Evolutionary conservation across 2,329 filamentous ascomycete genomes (phyloP).

Genomic region (Alternaria angustiovoidea): DNA sequence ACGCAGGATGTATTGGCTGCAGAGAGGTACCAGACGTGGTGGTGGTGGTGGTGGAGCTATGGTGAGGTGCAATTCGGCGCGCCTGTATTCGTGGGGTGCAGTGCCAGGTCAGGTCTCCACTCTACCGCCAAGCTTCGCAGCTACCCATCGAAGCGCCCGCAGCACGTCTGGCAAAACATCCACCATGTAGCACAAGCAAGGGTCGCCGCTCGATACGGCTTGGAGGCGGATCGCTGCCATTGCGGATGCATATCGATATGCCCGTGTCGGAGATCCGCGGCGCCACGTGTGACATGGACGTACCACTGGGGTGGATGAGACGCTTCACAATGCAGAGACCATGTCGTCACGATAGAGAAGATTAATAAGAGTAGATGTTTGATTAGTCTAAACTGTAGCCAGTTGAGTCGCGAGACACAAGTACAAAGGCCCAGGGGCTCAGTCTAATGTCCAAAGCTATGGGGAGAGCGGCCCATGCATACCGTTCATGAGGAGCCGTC

Average conservation of each 20-base stretch:
- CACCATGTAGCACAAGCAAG: constrained; percentile 46
- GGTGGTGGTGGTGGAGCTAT: constrained; percentile 29
- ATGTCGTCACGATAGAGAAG: constrained; percentile 1
- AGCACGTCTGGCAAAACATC: constrained; percentile 28
- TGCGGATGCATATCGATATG: constrained; percentile 28
- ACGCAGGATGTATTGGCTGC: not conserved
- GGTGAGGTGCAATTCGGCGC: constrained; percentile 30
- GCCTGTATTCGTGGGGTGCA: constrained; percentile 37
- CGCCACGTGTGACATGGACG: constrained; percentile 38
- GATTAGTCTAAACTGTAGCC: constrained; percentile 49
- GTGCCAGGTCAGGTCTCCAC: constrained; percentile 33
- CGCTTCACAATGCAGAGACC: constrained; percentile 12
- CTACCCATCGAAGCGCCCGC: constrained; percentile 32
- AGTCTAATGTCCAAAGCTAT: constrained; percentile 39
- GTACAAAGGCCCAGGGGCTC: constrained; percentile 43
- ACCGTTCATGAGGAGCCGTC: constrained; percentile 43
- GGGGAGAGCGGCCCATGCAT: constrained; percentile 28
- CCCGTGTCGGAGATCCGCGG: constrained; percentile 32
- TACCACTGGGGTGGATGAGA: constrained; percentile 19
- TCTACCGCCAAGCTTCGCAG: constrained; percentile 36
- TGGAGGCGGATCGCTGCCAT: constrained; percentile 37
- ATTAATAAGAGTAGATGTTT: constrained; percentile 37
- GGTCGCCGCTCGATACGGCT: constrained; percentile 39
- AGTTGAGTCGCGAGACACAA: constrained; percentile 43
- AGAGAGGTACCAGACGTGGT: constrained; percentile 18